Conservation (phyloP, 306 rosid species). For the Inga leiocalycina region DNA sequence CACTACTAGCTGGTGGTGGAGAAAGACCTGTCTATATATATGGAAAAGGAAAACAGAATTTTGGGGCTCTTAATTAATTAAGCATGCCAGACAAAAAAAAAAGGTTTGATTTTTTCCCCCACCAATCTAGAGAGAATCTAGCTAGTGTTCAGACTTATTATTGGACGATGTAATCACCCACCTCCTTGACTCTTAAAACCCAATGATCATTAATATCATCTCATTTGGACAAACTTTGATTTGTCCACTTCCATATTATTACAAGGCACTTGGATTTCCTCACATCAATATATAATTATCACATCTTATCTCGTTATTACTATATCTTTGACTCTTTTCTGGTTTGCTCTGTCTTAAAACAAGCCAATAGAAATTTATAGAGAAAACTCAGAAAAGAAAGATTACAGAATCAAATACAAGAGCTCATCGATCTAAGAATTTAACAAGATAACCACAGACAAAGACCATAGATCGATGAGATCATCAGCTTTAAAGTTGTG, state of each 20-base stretch:
- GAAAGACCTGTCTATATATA: slow-evolving; percentile 32
- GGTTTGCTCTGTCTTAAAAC: neutral
- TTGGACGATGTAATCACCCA: slow-evolving; percentile 26
- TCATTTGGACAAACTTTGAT: neutral
- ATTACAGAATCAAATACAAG: neutral
- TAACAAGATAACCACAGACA: neutral
- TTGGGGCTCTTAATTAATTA: neutral
- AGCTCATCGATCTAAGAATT: neutral
- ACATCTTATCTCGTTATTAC: neutral
- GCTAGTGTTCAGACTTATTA: neutral
- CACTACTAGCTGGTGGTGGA: slow-evolving; percentile 46
- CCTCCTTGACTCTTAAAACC: neutral
- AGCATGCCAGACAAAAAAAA: slow-evolving; percentile 33
- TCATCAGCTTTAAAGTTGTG: neutral
- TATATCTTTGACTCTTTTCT: neutral
- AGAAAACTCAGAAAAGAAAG: neutral
- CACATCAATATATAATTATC: neutral
- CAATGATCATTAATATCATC: neutral
- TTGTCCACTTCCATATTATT: neutral
- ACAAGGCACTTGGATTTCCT: neutral
- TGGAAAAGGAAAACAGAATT: no score
- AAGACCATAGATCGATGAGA: neutral
- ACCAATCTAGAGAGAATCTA: neutral
- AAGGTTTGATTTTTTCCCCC: slow-evolving; percentile 23
- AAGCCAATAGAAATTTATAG: neutral